Percentiles rank a stretch among this genome's conserved stretches.
These are phyloP conservation scores for Bauhinia variegata DNA, from an alignment of 306 rosid species.

Conservation along the genomic window DNA sequence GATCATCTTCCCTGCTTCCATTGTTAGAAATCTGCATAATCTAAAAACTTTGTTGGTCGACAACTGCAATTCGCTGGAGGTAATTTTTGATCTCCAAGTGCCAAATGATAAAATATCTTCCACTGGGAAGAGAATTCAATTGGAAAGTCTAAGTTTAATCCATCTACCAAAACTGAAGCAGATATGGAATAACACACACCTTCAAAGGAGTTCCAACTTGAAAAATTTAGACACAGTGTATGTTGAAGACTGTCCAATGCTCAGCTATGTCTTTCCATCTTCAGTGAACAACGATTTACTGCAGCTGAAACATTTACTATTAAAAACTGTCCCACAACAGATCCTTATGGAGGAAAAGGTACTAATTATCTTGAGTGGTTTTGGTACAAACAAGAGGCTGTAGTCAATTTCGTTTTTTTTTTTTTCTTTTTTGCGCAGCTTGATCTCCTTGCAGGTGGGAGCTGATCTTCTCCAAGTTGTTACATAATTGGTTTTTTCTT, in stretches of 20 bases:
- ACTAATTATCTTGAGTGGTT: no score
- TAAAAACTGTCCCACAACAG: background rate
- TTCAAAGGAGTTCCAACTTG: background rate
- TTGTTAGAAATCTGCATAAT: background rate
- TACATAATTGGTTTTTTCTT: no score
- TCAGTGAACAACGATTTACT: background rate
- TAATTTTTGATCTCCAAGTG: background rate
- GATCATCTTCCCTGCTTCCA: background rate
- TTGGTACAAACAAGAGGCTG: no score
- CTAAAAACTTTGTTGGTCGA: background rate
- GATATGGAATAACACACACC: background rate
- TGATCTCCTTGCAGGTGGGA: no score
- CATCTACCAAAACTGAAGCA: conserved; percentile 12
- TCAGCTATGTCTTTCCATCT: no score
- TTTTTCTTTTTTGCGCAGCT: no score
- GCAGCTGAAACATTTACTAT: no score
- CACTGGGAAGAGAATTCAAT: background rate
- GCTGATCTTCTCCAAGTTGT: no score
- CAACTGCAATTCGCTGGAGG: background rate
- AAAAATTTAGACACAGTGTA: background rate
- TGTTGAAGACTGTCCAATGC: no score
- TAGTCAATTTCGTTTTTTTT: no score
- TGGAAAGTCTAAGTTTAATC: background rate
- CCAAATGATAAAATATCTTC: background rate
- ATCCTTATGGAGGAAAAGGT: background rate